A percentile compares a stretch with the other conserved stretches of the same genome.
phyloP scores from a whole-genome alignment of 257 asterid species.

The Nicotiana attenuata region DNA sequence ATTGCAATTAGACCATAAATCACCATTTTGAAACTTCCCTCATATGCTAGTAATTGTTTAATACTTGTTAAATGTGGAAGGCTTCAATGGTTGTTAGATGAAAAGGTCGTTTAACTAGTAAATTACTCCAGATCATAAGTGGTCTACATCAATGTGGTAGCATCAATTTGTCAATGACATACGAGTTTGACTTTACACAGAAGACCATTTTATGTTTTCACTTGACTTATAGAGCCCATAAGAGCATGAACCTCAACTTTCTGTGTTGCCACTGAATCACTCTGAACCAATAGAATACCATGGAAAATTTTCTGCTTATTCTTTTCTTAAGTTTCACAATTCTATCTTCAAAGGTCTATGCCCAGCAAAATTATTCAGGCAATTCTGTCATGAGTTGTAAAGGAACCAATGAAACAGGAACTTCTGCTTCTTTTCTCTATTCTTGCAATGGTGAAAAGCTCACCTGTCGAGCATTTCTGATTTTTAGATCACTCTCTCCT shows the following conservation, averaged over 20 bases:
- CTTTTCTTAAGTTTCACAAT: conserved; percentile 16
- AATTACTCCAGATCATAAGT: background rate
- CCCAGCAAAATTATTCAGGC: conserved; percentile 49
- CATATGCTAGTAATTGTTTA: background rate
- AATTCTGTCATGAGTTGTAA: conserved; percentile 29
- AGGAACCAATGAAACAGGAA: conserved; percentile 27
- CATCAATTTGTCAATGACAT: conserved; percentile 1
- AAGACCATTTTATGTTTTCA: conserved; percentile 34
- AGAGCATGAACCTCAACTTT: background rate
- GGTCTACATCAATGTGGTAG: conserved; percentile 1
- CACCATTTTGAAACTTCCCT: background rate
- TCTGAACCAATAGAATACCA: conserved; percentile 22
- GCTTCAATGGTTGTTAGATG: background rate
- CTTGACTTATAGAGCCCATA: conserved; percentile 22
- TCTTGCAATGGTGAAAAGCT: conserved; percentile 36
- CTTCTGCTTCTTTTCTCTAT: conserved; percentile 43
- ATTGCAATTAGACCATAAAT: background rate
- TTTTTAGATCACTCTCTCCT: conserved; percentile 35
- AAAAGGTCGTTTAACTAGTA: background rate
- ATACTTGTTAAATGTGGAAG: background rate
- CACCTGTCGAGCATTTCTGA: conserved; percentile 43
- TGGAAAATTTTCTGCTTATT: conserved; percentile 13
- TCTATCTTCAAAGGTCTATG: conserved; percentile 18
- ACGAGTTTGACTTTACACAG: conserved; percentile 2
- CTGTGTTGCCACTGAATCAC: conserved; percentile 57